Base-by-base conservation (phyloP, 371 early-diverging fungal species). In the Mucor saturninus region DNA sequence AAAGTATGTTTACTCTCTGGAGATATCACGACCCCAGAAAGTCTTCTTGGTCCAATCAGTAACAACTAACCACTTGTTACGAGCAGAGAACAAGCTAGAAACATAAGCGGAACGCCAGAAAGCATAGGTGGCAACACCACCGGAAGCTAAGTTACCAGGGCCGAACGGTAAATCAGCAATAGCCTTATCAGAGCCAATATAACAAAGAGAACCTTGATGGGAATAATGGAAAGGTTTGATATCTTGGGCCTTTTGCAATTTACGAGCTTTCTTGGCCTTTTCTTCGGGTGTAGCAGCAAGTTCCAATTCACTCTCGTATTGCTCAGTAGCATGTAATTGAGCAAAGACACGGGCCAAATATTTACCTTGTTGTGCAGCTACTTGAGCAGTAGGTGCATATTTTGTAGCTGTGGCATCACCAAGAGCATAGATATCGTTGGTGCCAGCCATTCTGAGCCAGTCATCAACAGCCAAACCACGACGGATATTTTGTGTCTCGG, bases 361-460 rank as follows among this genome's bases (percentile, higher is more conserved):
- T 45, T 83, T 83, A 49, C 95, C 97, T 74, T 96, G 95, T 65
- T 93, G 89, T 42, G 86, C 86, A 28, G 97, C 95, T 21, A 95
- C 97, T 74, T 97, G 97, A 29, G 96, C 96, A 43, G 95, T 93
- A 30, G 95, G 94, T 7, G 95, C 91, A 67, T 83, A 90, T 71
- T 90, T 89, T 39, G 95, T 92, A 9, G 94, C 92, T 13, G 90
- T 87, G 60, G 89, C 91, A 72, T 97, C 97, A 45, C 97, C 97
- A 30, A 97, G 73, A 5, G 91, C 93, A 78, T 88, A 97, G 65
- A 95, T 90, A 53, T 85, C 86, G 1, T 79, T 67, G 0, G 87
- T 71, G 32, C 95, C 96, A 54, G 83, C 79, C 63, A 95, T 88
- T 46, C 87, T 80, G 62, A 97, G 75, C 76, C 83, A 89, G 32